Evolutionary conservation across 1,284 basidiomycete genomes (phyloP), one percentile per base, ranked within the genome.

Genomic region (Farysia itapuensis): DNA sequence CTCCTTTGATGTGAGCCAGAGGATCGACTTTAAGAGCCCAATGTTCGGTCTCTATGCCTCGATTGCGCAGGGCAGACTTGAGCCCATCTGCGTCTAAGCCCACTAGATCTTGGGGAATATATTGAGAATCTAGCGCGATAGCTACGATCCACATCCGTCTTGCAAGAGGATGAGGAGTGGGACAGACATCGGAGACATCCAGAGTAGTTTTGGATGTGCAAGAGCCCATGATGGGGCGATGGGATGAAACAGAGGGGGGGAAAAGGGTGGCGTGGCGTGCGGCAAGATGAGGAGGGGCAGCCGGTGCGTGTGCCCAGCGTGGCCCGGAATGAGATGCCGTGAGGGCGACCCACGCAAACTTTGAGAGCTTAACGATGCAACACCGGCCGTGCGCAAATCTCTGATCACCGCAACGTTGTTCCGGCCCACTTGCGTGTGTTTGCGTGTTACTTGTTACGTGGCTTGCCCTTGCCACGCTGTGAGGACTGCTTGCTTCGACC

Each of bases 181-280:
- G 43, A 14, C 39, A 34, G 39, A 35, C 39, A 30, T 36, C 24
- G 12, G 53, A 49, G 5, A 25, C 33, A 14, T 37, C 31, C n/a
- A n/a, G n/a, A 30, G 50, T 11, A 19, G 35, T 43, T 30, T 64
- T 52, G 8, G 64, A 67, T 52, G 61, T 56, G 54, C 66, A 70
- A 19, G 49, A 53, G 7, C 67, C 67, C 67, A 70, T 70, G 11
- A 11, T 28, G 11, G 26, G 9, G 11, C 9, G n/a, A 28, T 9
- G 26, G n/a, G 9, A 28, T 28, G 26, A 28, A 28, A 28, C 26
- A 9, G 9, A 28, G 26, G 26, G n/a, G n/a, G 26, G 26, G 26
- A 28, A 11, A 9, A 28, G 26, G n/a, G 9, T 28, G 26, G 26
- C 26, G 26, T 9, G n/a, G n/a, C n/a, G n/a, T n/a, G n/a, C n/a